Evolutionary conservation across 768 basidiomycete genomes (phyloP), one percentile per base, ranked within the genome.

Genomic region (Boletus tomentosulus): DNA sequence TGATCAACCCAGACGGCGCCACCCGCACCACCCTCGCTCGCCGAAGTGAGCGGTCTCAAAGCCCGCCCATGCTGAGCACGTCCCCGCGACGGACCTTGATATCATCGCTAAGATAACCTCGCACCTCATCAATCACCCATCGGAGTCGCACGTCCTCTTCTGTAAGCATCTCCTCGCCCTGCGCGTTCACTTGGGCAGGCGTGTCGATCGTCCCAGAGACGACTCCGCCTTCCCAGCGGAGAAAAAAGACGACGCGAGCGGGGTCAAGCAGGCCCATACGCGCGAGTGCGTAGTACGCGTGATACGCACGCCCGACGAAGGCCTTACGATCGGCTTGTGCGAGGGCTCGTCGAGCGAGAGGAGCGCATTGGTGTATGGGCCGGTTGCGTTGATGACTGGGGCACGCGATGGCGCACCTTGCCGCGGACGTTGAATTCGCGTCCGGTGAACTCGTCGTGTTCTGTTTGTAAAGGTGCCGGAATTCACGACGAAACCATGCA

Each of bases 171-270:
- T 94, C 84, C 35, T 79, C 64, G 10, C 62, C 66, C 16, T 66
- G 57, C 13, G 78, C 77, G 31, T 77, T 76, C 50, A 96, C 88
- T 2, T 73, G 66, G 3, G 88, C 84, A 0, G 88, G 87, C 0
- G 89, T 79, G 69, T 99, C 96, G 9, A 97, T 99, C 3, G 97
- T 98, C 25, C 96, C 96, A 2, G 96, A 97, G 57, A 99, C 94
- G 38, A 94, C 94, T 74, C 88, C 92, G 10, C 96, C 96, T 73
- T 98, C 87, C 96, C 97, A 99, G 0, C 97, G 96, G 10, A 99
- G 82, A 81, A 99, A 97, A 80, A 98, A 99, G 66, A 99, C 96
- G 51, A 99, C 95, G 27, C 96, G 87, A 3, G 92, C 79, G 1
- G 96, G 97, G 70, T 98, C 97, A 43, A 98, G 80, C 6, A 98